Conservation (phyloP, 176 grass and related monocot genomes). For the Dactylis glomerata region DNA sequence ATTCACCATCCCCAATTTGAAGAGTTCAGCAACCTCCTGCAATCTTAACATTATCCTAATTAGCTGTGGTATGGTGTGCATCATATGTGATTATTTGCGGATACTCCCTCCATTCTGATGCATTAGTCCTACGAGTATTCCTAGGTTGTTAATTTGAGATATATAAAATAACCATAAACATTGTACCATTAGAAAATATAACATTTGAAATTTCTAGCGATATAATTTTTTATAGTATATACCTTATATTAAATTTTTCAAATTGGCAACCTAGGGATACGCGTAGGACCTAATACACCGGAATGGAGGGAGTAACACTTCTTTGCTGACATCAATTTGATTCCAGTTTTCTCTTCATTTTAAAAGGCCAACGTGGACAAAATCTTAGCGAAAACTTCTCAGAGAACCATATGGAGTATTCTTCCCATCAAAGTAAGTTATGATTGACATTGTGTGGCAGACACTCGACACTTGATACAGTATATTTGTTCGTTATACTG, state of each 20-base stretch:
- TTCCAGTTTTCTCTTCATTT: constrained; percentile 17
- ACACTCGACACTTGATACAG: neutral
- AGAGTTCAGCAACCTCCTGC: constrained; percentile 42
- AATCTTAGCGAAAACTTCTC: constrained; percentile 27
- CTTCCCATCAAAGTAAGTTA: constrained; percentile 44
- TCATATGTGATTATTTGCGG: constrained; percentile 20
- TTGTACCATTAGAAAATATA: too few species aligned
- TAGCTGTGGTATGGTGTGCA: constrained; percentile 53
- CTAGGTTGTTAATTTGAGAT: too few species aligned
- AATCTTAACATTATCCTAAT: constrained; percentile 63
- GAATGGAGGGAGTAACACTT: too few species aligned
- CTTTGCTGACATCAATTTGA: constrained; percentile 34
- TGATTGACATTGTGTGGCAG: neutral
- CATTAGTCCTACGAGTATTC: too few species aligned
- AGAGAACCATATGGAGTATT: constrained; percentile 10
- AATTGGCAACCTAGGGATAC: too few species aligned
- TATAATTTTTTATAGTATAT: too few species aligned
- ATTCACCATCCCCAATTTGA: constrained; percentile 63
- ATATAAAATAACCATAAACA: too few species aligned
- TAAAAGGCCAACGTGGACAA: constrained; percentile 27
- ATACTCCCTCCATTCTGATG: too few species aligned
- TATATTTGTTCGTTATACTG: neutral
- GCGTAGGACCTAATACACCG: too few species aligned
- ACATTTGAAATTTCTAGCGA: too few species aligned
- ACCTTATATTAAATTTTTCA: too few species aligned